Evolutionary conservation across 129 eudicot species (phyloP).

Genomic region (Artemisia annua): DNA sequence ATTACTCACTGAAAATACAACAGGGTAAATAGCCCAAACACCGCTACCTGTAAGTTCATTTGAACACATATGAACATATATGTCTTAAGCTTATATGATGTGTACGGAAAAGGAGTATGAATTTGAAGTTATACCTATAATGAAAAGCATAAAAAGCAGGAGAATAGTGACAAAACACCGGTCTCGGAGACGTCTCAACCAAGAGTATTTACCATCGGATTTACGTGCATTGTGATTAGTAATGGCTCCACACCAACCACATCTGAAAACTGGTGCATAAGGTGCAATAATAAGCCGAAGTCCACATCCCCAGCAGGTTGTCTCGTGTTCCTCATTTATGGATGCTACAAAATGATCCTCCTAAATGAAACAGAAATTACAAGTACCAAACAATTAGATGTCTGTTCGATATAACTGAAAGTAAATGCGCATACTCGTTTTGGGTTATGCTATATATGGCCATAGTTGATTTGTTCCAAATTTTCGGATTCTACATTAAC

Average conservation of each 20-base stretch:
- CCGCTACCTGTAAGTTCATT: constrained; percentile 70
- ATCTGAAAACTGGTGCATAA: constrained; percentile 72
- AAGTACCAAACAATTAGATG: background rate
- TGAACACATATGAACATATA: background rate
- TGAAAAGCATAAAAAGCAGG: constrained; percentile 65
- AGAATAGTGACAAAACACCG: constrained; percentile 71
- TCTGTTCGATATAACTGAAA: background rate
- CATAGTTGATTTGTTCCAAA: too few relatives aligned
- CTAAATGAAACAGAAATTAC: constrained; percentile 32
- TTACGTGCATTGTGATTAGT: constrained; percentile 62
- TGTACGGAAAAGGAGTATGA: background rate
- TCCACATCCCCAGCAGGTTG: constrained; percentile 99
- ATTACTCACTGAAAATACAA: constrained; percentile 57
- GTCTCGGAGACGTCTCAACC: constrained; percentile 82
- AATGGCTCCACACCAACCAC: constrained; percentile 99
- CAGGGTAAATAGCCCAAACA: constrained; percentile 83
- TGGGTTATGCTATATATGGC: too few relatives aligned
- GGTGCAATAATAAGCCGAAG: constrained; percentile 71
- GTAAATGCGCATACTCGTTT: too few relatives aligned
- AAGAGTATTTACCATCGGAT: constrained; percentile 51
- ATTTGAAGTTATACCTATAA: constrained; percentile 54
- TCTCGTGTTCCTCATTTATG: constrained; percentile 53
- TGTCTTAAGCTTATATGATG: background rate
- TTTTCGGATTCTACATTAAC: too few relatives aligned
- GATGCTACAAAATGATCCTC: constrained; percentile 54